Evolutionary conservation across 345 rosid genomes (phyloP), one percentile per base, ranked within the genome.

Genomic region (Gossypium ekmanianum): DNA sequence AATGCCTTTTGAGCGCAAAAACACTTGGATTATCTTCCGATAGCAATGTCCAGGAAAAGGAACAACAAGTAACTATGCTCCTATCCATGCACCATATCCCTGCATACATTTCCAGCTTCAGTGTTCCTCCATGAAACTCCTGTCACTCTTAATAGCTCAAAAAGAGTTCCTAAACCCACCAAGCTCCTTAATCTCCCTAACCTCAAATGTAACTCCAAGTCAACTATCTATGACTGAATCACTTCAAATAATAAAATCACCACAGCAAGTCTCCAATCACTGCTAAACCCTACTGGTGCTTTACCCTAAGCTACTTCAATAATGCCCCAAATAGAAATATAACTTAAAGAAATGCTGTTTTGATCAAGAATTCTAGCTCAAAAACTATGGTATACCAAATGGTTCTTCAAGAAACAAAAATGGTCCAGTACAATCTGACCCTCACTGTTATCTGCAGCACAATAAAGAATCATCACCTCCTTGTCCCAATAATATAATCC

Each of bases 21-120:
- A 78, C 43, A 72, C 77, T 72, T 74, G 79, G 72, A 74, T 81
- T 82, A 85, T 74, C 81, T 72, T 80, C 87, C 82, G 63, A 75
- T 56, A 82, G 81, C 52, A 79, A 76, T 74, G 82, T 85, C 84
- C 91, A 87, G 41, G 76, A 70, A 81, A 73, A 74, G 89, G 88
- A 80, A 86, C 82, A 78, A 82, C 88, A 87, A 75, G 76, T 39
- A 74, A 83, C 82, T 73, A 84, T 80, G 83, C 82, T 84, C 90
- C 72, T 78, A 83, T 76, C 86, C 91, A 86, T 87, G 81, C 89
- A 86, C 90, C 87, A 90, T 87, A 86, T 83, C 91, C 89, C 83
- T 66, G 62, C 89, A 80, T 50, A 81, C 87, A 87, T 84, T 81
- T 81, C 89, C 85, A 82, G 87, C 81, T 82, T 79, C 73, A 82